These are phyloP conservation scores for Diatrype stigma DNA, from an alignment of 2,329 filamentous ascomycete genomes.

Conservation along the genomic window DNA sequence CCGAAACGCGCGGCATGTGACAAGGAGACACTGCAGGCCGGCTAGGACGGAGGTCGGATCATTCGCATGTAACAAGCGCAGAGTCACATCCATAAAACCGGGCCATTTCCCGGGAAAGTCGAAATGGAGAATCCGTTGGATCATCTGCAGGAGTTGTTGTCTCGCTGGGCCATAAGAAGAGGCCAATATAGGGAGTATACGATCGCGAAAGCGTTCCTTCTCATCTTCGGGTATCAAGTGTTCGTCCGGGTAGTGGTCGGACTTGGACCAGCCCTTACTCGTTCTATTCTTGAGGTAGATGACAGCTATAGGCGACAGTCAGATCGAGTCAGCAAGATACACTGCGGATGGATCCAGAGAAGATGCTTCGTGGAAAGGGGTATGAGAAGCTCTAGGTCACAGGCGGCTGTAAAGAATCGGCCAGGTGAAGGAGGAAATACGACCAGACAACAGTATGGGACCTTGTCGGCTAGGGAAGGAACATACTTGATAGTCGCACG, in stretches of 20 bases:
- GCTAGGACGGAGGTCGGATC: slow-evolving; percentile 85
- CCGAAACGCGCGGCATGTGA: slow-evolving; percentile 91
- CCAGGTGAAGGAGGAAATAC: slow-evolving; percentile 21
- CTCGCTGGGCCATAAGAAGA: slow-evolving; percentile 76
- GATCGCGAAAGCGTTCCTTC: slow-evolving; percentile 80
- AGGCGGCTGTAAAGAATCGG: slow-evolving; percentile 19
- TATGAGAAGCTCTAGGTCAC: not conserved
- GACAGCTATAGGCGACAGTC: slow-evolving; percentile 58
- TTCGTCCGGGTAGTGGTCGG: slow-evolving; percentile 69
- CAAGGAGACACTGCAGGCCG: slow-evolving; percentile 87
- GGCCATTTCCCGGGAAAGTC: slow-evolving; percentile 96
- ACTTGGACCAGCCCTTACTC: slow-evolving; percentile 81
- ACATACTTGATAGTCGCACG: slow-evolving; percentile 83
- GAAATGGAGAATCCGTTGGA: slow-evolving; percentile 92
- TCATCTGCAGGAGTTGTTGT: slow-evolving; percentile 86
- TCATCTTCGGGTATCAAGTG: slow-evolving; percentile 81
- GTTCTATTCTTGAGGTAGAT: slow-evolving; percentile 98
- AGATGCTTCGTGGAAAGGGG: not conserved
- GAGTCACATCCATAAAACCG: slow-evolving; percentile 85
- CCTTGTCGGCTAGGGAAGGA: not conserved
- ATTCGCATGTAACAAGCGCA: slow-evolving; percentile 82
- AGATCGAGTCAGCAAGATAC: slow-evolving; percentile 6
- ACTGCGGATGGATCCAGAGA: slow-evolving; percentile 2
- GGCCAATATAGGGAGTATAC: slow-evolving; percentile 84
- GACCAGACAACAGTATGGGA: not conserved